These are phyloP conservation scores for Eutrema japonicum DNA, from an alignment of 345 rosid species.

Conservation along the genomic window DNA sequence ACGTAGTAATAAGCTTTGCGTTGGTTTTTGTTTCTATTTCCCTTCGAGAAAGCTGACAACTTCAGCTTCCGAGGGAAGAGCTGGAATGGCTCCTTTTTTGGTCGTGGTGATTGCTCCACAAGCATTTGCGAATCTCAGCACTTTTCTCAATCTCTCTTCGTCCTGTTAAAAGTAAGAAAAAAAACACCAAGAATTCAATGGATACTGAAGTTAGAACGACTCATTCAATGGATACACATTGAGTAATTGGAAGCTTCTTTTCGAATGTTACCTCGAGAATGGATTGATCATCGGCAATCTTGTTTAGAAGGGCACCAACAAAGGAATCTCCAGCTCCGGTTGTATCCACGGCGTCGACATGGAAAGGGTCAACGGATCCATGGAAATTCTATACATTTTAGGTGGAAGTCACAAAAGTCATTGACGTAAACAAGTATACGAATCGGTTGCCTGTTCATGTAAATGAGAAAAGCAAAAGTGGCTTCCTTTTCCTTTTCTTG, in stretches of 20 bases:
- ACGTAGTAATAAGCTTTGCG: conserved; percentile 29
- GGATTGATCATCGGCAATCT: conserved; percentile 79
- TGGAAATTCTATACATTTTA: conserved; percentile 59
- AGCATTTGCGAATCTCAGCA: conserved; percentile 77
- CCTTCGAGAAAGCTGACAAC: conserved; percentile 55
- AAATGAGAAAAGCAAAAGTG: conserved; percentile 29
- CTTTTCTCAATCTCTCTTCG: conserved; percentile 76
- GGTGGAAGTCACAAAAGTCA: conserved; percentile 3
- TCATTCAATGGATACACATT: conserved; percentile 4
- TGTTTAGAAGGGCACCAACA: conserved; percentile 82
- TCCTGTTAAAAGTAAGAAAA: conserved; percentile 46
- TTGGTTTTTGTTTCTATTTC: conserved; percentile 27
- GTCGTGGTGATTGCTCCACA: conserved; percentile 99
- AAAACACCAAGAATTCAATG: neutral
- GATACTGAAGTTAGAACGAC: neutral
- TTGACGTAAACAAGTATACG: conserved; percentile 19
- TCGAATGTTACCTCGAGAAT: conserved; percentile 61
- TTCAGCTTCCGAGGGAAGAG: conserved; percentile 73
- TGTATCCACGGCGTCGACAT: conserved; percentile 83
- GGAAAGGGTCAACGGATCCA: conserved; percentile 83
- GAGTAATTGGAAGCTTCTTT: neutral
- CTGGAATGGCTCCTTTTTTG: conserved; percentile 98
- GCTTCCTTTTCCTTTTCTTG: conserved; percentile 5
- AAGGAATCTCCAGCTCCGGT: conserved; percentile 99
- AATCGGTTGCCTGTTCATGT: conserved; percentile 32